Conservation (phyloP, 2,329 filamentous ascomycete genomes). For the Sordariomycetes sp. region DNA sequence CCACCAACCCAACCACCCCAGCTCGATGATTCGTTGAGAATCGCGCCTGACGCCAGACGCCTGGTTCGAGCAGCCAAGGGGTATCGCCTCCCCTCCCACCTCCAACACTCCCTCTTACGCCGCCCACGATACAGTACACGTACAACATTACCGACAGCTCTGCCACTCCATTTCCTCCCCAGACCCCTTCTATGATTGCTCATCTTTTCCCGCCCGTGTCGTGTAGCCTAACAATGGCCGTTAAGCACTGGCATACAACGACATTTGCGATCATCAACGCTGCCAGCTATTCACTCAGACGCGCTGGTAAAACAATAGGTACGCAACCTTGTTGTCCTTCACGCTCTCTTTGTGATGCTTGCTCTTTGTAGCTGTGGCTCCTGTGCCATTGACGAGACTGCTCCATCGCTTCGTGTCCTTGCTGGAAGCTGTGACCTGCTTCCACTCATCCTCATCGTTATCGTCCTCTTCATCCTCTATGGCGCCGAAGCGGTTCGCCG, state of each 20-base stretch:
- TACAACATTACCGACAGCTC: constrained; percentile 1
- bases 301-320: constrained; percentile 89
- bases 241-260: no score
- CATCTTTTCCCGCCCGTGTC: background rate
- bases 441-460: constrained; percentile 69
- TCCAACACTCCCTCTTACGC: no score
- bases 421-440: constrained; percentile 55
- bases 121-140: background rate
- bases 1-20: no score
- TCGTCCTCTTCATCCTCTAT: constrained; percentile 63
- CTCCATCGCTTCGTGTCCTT: constrained; percentile 66
- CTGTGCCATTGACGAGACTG: constrained; percentile 55
- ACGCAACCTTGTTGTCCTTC: constrained; percentile 94
- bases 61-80: background rate
- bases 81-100: background rate
- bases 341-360: constrained; percentile 54
- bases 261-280: no score
- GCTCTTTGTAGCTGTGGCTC: constrained; percentile 45
- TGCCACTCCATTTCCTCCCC: background rate
- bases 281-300: constrained; percentile 31
- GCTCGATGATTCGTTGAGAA: no score
- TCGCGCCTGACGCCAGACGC: background rate
- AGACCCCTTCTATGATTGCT: background rate
- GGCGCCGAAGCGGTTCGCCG: constrained; percentile 65
- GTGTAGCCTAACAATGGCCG: constrained; percentile 1